These are phyloP conservation scores for Heimioporus sp. DNA, from an alignment of 768 basidiomycete species.

Conservation along the genomic window DNA sequence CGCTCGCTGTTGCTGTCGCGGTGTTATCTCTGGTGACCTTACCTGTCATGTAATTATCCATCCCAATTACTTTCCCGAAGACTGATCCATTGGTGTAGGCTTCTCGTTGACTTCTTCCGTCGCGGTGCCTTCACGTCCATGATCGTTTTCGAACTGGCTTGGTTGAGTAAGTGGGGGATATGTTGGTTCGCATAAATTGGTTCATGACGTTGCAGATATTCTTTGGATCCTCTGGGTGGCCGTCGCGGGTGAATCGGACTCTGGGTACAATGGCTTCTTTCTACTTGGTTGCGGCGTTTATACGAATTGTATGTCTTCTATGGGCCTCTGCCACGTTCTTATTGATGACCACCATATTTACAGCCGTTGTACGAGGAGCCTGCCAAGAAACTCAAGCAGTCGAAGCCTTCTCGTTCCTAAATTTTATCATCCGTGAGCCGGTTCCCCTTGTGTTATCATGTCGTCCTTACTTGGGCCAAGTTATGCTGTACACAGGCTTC, in stretches of 20 bases:
- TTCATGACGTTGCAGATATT: slow-evolving; percentile 17
- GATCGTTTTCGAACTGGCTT: slow-evolving; percentile 36
- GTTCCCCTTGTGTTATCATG: background rate
- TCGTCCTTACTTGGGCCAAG: slow-evolving; percentile 19
- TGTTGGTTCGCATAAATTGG: background rate
- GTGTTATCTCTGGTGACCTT: slow-evolving; percentile 30
- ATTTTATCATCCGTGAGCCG: slow-evolving; percentile 33
- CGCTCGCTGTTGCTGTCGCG: slow-evolving; percentile 29
- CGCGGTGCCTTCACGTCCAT: slow-evolving; percentile 39
- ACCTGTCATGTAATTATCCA: slow-evolving; percentile 23
- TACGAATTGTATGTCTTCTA: slow-evolving; percentile 1
- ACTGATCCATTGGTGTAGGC: slow-evolving; percentile 21
- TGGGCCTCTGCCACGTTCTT: background rate
- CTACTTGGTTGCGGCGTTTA: slow-evolving; percentile 8
- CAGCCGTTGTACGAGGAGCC: slow-evolving; percentile 10
- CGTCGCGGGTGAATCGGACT: slow-evolving; percentile 28
- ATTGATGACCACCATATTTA: background rate
- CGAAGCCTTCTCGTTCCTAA: slow-evolving; percentile 36
- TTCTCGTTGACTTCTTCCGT: slow-evolving; percentile 33
- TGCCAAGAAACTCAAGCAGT: slow-evolving; percentile 33
- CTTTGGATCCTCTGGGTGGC: slow-evolving; percentile 42
- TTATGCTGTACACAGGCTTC: slow-evolving; percentile 28
- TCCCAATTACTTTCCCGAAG: background rate
- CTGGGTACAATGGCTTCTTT: slow-evolving; percentile 1
- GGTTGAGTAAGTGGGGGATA: slow-evolving; percentile 31